phyloP scores from a whole-genome alignment of 2,329 filamentous ascomycete genomes.

The Pleurostoma richardsiae region DNA sequence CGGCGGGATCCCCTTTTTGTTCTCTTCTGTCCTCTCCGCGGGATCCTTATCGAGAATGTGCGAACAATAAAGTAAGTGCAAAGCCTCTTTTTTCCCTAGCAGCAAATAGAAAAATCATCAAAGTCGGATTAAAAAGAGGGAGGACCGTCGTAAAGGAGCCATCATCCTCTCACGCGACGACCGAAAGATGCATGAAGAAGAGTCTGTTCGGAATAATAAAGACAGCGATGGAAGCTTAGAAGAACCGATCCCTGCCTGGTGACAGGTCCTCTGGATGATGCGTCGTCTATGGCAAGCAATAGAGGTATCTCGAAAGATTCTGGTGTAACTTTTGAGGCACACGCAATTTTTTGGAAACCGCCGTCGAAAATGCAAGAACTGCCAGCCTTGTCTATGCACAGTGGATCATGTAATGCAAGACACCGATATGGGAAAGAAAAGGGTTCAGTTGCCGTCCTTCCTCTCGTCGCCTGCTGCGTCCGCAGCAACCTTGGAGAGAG shows the following conservation, averaged over 20 bases:
- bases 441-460: conserved; percentile 45
- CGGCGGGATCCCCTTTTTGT: not conserved
- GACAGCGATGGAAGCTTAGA: conserved; percentile 16
- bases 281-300: conserved; percentile 34
- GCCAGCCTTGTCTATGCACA: conserved; percentile 44
- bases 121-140: not conserved
- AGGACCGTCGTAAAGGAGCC: too few relatives aligned
- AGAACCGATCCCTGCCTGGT: conserved; percentile 14
- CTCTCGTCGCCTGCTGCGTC: conserved; percentile 38
- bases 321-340: conserved; percentile 36
- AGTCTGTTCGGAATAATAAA: conserved; percentile 36
- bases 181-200: conserved; percentile 34
- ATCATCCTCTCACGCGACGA: not conserved
- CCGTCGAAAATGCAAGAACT: conserved; percentile 42
- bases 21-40: not conserved
- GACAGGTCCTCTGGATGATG: conserved; percentile 25
- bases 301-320: conserved; percentile 45
- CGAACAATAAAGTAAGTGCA: not conserved
- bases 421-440: conserved; percentile 21
- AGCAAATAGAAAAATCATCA: not conserved
- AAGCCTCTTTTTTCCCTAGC: not conserved
- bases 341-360: conserved; percentile 39
- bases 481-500: conserved; percentile 56
- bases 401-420: conserved; percentile 38
- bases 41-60: not conserved